These are phyloP conservation scores for Sambucus nigra DNA, from an alignment of 129 eudicot genomes.

Conservation along the genomic window DNA sequence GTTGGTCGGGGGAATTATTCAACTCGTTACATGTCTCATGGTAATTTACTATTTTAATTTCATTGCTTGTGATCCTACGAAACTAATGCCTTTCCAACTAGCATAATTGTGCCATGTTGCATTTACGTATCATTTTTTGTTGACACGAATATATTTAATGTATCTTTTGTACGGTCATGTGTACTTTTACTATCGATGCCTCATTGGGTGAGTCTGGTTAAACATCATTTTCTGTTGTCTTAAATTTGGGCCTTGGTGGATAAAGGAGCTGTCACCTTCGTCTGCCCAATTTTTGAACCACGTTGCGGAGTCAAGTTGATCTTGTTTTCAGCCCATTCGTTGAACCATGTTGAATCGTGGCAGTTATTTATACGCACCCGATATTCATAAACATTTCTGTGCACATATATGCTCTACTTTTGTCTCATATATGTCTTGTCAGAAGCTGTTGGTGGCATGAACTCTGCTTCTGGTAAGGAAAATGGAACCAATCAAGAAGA, in stretches of 20 bases:
- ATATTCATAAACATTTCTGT: not conserved
- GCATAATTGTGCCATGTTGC: not conserved
- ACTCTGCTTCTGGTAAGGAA: slow-evolving; percentile 39
- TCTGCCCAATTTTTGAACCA: too few relatives aligned
- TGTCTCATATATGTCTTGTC: slow-evolving; percentile 2
- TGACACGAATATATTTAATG: not conserved
- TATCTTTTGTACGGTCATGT: slow-evolving; percentile 4
- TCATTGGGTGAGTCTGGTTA: not conserved
- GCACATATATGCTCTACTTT: not conserved
- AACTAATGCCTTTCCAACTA: not conserved
- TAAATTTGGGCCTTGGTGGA: too few relatives aligned
- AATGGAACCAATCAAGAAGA: slow-evolving; percentile 40
- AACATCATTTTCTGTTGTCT: not conserved
- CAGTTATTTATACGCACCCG: not conserved
- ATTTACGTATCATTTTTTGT: slow-evolving; percentile 1
- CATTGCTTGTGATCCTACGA: not conserved
- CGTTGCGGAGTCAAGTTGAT: slow-evolving; percentile 7
- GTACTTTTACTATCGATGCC: not conserved
- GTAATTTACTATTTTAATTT: slow-evolving; percentile 34
- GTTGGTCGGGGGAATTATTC: slow-evolving; percentile 55
- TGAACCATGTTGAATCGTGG: slow-evolving; percentile 4
- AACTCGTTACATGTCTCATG: slow-evolving; percentile 44
- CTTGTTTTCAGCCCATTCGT: too few relatives aligned
- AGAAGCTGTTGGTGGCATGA: slow-evolving; percentile 63
- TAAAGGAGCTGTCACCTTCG: too few relatives aligned